These are phyloP conservation scores for Parachaetomium inaequale DNA, from an alignment of 495 filamentous ascomycete species.

Conservation along the genomic window DNA sequence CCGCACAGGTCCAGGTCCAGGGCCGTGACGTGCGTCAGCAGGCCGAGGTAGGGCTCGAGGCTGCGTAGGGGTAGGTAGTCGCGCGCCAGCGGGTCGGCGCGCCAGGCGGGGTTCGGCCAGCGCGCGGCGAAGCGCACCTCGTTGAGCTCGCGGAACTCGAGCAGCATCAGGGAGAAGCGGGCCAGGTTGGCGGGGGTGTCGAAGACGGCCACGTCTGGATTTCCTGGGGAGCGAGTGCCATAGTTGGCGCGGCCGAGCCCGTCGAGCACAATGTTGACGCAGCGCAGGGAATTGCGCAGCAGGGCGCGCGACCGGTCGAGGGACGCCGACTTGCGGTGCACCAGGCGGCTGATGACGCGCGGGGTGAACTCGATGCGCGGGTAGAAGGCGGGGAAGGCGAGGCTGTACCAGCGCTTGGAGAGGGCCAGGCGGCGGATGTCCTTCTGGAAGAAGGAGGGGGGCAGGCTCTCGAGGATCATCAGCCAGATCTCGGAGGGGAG, in stretches of 20 bases:
- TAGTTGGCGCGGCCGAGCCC: neutral
- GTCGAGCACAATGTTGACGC: conserved; percentile 21
- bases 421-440: conserved; percentile 23
- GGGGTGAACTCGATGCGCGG: conserved; percentile 23
- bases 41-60: conserved; percentile 16
- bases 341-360: conserved; percentile 23
- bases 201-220: conserved; percentile 5
- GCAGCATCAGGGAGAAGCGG: conserved; percentile 14
- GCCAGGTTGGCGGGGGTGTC: conserved; percentile 18
- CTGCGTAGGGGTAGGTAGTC: conserved; percentile 12
- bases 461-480: conserved; percentile 23
- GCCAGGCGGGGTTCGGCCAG: conserved; percentile 18
- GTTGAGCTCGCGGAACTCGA: conserved; percentile 18
- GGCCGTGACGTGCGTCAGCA: conserved; percentile 17
- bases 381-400: conserved; percentile 22
- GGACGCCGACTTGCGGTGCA: conserved; percentile 16
- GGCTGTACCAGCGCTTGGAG: conserved; percentile 25
- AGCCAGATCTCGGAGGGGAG: conserved; percentile 26
- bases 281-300: conserved; percentile 15
- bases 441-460: conserved; percentile 24
- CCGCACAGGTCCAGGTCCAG: conserved; percentile 26
- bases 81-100: conserved; percentile 12
- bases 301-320: conserved; percentile 12
- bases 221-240: neutral
- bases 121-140: conserved; percentile 14